Evolutionary conservation across 495 filamentous ascomycete genomes (phyloP).

Genomic region (Hypoxylon fuscum): DNA sequence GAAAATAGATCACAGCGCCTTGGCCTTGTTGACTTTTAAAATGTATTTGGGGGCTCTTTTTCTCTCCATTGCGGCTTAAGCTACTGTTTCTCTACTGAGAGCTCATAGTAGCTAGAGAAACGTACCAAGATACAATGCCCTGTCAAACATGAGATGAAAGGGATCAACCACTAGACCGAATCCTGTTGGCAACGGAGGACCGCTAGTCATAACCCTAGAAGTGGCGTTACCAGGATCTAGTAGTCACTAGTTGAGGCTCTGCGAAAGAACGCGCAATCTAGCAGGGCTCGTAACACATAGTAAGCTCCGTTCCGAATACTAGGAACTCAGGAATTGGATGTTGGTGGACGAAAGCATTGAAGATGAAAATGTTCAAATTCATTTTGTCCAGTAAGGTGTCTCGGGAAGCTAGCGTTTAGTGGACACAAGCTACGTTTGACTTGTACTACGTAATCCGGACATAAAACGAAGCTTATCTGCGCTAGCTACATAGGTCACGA

Average conservation of each 20-base stretch:
- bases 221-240: neutral
- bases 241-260: constrained; percentile 21
- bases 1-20: constrained; percentile 16
- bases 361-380: neutral
- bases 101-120: no score
- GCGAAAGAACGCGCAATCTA: constrained; percentile 11
- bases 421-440: no score
- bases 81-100: neutral
- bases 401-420: no score
- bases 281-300: neutral
- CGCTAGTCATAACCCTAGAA: no score
- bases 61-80: neutral
- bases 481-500: no score
- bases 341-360: neutral
- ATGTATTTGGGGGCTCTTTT: neutral
- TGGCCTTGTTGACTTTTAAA: constrained; percentile 4
- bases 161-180: constrained; percentile 4
- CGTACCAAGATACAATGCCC: no score
- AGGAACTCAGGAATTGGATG: constrained; percentile 1
- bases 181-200: neutral
- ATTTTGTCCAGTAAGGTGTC: no score
- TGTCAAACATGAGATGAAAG: constrained; percentile 1
- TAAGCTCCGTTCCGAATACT: constrained; percentile 6
- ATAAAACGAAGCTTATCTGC: no score
- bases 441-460: no score